Evolutionary conservation across 164 flowering plant species (phyloP).

Genomic region (Tetrastigma voinierianum): DNA sequence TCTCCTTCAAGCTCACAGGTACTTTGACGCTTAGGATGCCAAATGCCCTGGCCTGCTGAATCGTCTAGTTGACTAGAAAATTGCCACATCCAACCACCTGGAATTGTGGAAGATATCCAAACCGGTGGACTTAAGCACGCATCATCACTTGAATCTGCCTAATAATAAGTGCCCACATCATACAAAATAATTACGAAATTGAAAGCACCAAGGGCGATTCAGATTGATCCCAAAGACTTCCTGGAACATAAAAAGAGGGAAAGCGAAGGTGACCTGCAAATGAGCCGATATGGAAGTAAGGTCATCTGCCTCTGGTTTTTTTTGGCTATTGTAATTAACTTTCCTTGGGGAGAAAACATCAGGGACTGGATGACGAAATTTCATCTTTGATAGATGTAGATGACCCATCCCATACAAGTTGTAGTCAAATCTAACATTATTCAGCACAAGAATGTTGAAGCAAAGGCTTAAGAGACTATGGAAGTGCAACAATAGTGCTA

Average conservation of each 20-base stretch:
- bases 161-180: slow-evolving; percentile 24
- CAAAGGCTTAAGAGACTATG: too few relatives aligned
- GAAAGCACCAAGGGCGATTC: background rate
- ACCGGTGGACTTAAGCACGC: slow-evolving; percentile 32
- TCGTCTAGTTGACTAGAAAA: slow-evolving; percentile 27
- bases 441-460: too few relatives aligned
- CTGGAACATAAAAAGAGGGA: background rate
- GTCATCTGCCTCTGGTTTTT: slow-evolving; percentile 16
- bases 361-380: slow-evolving; percentile 85
- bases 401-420: slow-evolving; percentile 97
- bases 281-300: slow-evolving; percentile 20
- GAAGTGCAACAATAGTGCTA: too few relatives aligned
- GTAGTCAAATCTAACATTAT: slow-evolving; percentile 63
- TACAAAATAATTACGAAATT: slow-evolving; percentile 4
- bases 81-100: slow-evolving; percentile 76
- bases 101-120: slow-evolving; percentile 78
- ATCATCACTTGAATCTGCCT: slow-evolving; percentile 59
- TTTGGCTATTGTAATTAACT: slow-evolving; percentile 12
- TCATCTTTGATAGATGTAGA: slow-evolving; percentile 76
- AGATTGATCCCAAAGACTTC: background rate
- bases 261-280: slow-evolving; percentile 40
- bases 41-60: slow-evolving; percentile 26
- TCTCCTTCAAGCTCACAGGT: slow-evolving; percentile 90
- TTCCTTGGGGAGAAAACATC: slow-evolving; percentile 29
- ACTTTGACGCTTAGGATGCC: slow-evolving; percentile 61